Percentiles rank a stretch among this genome's conserved stretches.
Conservation (phyloP, 306 rosid species). For the Fagus sylvatica region DNA sequence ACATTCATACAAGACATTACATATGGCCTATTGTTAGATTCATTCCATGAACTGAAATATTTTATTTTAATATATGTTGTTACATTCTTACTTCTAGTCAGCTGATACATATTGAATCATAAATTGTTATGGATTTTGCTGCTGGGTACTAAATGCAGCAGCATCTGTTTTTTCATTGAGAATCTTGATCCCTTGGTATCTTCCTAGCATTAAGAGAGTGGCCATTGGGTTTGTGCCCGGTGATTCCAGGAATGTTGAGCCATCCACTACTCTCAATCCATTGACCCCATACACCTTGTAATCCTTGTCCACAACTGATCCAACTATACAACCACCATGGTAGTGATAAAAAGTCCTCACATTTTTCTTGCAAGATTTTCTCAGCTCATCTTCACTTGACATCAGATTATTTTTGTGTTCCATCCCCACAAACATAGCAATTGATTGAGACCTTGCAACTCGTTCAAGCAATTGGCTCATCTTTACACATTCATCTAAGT, state of each 20-base stretch:
- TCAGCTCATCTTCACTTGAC: slow-evolving; percentile 35
- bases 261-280: slow-evolving; percentile 60
- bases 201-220: slow-evolving; percentile 70
- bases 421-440: slow-evolving; percentile 48
- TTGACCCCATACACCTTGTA: slow-evolving; percentile 54
- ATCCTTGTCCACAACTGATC: slow-evolving; percentile 56
- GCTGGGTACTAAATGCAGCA: neutral
- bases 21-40: neutral
- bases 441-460: slow-evolving; percentile 54
- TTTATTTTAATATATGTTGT: neutral
- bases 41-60: neutral
- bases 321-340: slow-evolving; percentile 68
- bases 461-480: slow-evolving; percentile 48
- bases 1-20: neutral
- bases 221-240: slow-evolving; percentile 87
- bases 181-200: slow-evolving; percentile 72
- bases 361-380: slow-evolving; percentile 48
- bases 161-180: slow-evolving; percentile 34
- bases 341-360: slow-evolving; percentile 68
- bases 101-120: neutral
- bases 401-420: slow-evolving; percentile 31
- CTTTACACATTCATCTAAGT: slow-evolving; percentile 49
- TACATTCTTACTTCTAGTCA: neutral
- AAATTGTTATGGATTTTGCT: neutral
- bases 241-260: slow-evolving; percentile 65